Evolutionary conservation across 192 early-diverging fungal species (phyloP).

Genomic region (Jimgerdemannia flammicorona): DNA sequence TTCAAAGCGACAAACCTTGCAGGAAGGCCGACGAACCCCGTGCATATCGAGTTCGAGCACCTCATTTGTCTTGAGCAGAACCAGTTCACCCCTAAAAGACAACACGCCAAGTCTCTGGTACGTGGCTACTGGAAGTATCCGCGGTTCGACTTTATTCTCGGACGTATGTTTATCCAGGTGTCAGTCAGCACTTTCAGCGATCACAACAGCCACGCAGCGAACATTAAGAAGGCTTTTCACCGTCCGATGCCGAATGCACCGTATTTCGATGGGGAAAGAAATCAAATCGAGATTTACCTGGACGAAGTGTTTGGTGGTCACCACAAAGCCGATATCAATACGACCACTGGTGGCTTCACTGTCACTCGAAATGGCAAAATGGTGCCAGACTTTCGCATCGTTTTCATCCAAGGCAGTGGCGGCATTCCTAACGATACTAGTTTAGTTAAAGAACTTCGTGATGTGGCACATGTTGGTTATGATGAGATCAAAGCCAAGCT

Average conservation of each 20-base stretch:
- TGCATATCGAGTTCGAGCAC: not conserved
- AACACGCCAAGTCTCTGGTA: not conserved
- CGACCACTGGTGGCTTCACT: conserved; percentile 15
- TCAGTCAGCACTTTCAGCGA: conserved; percentile 23
- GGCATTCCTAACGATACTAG: conserved; percentile 10
- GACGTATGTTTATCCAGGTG: conserved; percentile 26
- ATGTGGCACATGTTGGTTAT: conserved; percentile 21
- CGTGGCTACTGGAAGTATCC: conserved; percentile 23
- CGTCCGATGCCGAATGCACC: not conserved
- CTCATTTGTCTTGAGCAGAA: conserved; percentile 1
- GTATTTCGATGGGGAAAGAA: conserved; percentile 4
- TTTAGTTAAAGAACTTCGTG: conserved; percentile 11
- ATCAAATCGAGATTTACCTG: conserved; percentile 25
- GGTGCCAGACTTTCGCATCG: conserved; percentile 22
- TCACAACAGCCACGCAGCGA: conserved; percentile 19
- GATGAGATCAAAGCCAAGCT: conserved; percentile 27
- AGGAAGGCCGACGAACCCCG: not conserved
- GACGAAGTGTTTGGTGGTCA: conserved; percentile 19
- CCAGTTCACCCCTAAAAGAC: too few species aligned
- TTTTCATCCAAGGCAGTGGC: conserved; percentile 28
- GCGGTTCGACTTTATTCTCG: conserved; percentile 30
- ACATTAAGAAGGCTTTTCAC: conserved; percentile 23
- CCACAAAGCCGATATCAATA: conserved; percentile 20
- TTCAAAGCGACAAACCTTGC: conserved; percentile 30
- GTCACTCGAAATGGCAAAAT: conserved; percentile 17